These are phyloP conservation scores for Poteriospumella lacustris DNA, from an alignment of 108 stramenopile genomes.

Conservation along the genomic window DNA sequence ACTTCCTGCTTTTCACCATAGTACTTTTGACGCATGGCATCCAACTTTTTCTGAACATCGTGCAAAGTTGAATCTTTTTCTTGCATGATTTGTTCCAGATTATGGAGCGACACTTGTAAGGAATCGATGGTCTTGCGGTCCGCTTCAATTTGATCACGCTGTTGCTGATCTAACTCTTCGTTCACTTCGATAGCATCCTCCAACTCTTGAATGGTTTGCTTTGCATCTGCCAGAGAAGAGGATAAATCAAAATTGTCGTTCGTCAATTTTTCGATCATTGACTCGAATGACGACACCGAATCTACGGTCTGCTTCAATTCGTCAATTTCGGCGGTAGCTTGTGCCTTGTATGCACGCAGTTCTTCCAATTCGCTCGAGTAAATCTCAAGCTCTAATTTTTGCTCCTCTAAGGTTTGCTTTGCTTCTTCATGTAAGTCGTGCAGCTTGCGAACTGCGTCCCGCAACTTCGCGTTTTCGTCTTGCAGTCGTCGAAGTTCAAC, in stretches of 20 bases:
- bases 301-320: not conserved
- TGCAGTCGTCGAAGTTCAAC: not conserved
- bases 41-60: not conserved
- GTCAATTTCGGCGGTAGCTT: not conserved
- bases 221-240: not conserved
- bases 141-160: not conserved
- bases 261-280: not conserved
- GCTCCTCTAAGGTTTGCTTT: not conserved
- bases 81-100: not conserved
- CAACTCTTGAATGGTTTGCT: not conserved
- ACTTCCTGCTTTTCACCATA: not conserved
- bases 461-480: not conserved
- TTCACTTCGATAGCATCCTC: not conserved
- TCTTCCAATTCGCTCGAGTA: not conserved
- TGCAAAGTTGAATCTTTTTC: not conserved
- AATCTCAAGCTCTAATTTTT: not conserved
- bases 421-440: not conserved
- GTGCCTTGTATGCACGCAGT: not conserved
- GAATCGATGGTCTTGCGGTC: not conserved
- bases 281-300: not conserved
- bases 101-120: not conserved
- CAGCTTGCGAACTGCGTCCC: not conserved
- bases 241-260: not conserved
- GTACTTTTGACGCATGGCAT: not conserved
- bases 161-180: not conserved